These are phyloP conservation scores for Exophiala bonariae DNA, from an alignment of 2,329 filamentous ascomycete genomes.

Conservation along the genomic window DNA sequence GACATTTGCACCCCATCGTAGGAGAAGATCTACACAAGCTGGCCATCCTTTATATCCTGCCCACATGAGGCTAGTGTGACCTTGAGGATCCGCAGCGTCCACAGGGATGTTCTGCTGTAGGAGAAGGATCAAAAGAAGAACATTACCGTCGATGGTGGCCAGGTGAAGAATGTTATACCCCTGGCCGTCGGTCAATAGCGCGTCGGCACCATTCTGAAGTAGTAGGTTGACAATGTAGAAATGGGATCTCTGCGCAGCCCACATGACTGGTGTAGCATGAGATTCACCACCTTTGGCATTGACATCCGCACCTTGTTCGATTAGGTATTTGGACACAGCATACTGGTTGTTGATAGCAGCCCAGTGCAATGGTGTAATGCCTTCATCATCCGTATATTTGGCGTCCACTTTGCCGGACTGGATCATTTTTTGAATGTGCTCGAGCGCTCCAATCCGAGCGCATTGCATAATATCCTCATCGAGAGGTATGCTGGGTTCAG, in stretches of 20 bases:
- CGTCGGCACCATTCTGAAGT: conserved; percentile 87
- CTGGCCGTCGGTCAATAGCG: conserved; percentile 86
- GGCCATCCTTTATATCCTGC: conserved; percentile 97
- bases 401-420: conserved; percentile 79
- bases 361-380: conserved; percentile 96
- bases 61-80: conserved; percentile 97
- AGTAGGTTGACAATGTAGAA: conserved; percentile 95
- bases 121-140: conserved; percentile 82
- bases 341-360: conserved; percentile 99
- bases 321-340: conserved; percentile 92
- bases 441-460: conserved; percentile 81
- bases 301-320: conserved; percentile 82
- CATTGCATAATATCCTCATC: conserved; percentile 94
- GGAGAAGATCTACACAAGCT: conserved; percentile 84
- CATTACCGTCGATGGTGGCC: conserved; percentile 94
- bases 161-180: conserved; percentile 98
- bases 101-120: conserved; percentile 95
- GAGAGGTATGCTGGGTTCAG: conserved; percentile 41
- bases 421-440: conserved; percentile 85
- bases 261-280: conserved; percentile 88
- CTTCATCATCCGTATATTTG: conserved; percentile 82
- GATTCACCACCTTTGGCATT: conserved; percentile 96
- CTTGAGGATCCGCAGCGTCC: conserved; percentile 83
- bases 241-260: conserved; percentile 94
- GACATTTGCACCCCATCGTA: conserved; percentile 93